Evolutionary conservation across 352 stramenopile species (phyloP), one percentile per base, ranked within the genome.

Genomic region (Globisporangium megalacanthum): DNA sequence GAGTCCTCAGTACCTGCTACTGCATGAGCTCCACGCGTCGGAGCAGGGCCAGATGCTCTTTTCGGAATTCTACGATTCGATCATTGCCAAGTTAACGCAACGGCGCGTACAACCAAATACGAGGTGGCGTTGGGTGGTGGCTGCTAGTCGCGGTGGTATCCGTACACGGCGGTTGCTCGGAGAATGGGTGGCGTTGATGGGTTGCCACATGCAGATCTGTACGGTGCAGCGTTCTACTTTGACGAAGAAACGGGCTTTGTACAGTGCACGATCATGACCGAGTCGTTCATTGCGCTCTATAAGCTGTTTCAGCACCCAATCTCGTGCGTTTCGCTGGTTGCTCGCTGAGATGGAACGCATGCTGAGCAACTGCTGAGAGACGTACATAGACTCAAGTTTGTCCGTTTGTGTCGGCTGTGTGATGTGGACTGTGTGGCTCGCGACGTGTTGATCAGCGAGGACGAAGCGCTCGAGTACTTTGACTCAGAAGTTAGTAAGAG

Each of bases 181-280:
- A n/a, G n/a, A n/a, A n/a, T n/a, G n/a, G n/a, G n/a, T n/a, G n/a
- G n/a, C n/a, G n/a, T n/a, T n/a, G n/a, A n/a, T n/a, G n/a, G n/a
- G n/a, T n/a, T n/a, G n/a, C n/a, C n/a, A n/a, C n/a, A n/a, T 44
- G 20, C 22, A 91, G 78, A 82, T 50, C 25, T 89, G 31, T 91
- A 79, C 56, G 81, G 77, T n/a, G 4, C 75, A 13, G 68, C 86
- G 8, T 73, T 89, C 56, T 88, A 75, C 56, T 91, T 91, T 37
- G 74, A 91, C 20, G 62, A 86, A 33, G 61, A 73, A 48, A 49
- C 87, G 31, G 73, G 85, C 50, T 81, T 81, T 36, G 80, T 70
- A 22, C 78, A 77, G 25, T 91, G 81, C 33, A 68, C 72, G 31
- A 91, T 76, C 61, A 72, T 88, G 49, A 60, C 52, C 37, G 75